Evolutionary conservation across 2,329 filamentous ascomycete genomes (phyloP).

Genomic region (Saccharata proteae): DNA sequence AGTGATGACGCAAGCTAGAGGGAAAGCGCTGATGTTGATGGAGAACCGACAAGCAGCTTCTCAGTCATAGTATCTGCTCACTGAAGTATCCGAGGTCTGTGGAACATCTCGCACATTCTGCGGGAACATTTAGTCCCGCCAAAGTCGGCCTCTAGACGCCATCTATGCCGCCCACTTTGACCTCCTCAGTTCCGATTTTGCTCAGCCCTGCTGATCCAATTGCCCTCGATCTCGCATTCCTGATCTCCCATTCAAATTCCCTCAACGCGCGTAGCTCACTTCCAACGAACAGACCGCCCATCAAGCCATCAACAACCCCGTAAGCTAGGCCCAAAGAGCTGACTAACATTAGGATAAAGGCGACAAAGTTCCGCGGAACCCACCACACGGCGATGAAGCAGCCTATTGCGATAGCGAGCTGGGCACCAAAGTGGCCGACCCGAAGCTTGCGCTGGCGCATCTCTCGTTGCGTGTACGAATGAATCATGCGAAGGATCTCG

Average conservation of each 20-base stretch:
- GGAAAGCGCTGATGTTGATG: too few relatives aligned
- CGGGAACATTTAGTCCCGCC: too few relatives aligned
- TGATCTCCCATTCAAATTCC: conserved; percentile 91
- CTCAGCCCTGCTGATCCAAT: too few relatives aligned
- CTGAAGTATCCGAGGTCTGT: too few relatives aligned
- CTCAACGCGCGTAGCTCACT: conserved; percentile 70
- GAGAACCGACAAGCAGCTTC: too few relatives aligned
- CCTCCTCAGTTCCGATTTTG: too few relatives aligned
- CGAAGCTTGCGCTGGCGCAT: conserved; percentile 59
- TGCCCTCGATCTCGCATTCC: conserved; percentile 43
- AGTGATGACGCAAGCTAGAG: too few relatives aligned
- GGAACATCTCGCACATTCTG: too few relatives aligned
- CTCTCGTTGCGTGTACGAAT: conserved; percentile 59
- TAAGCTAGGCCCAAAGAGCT: conserved; percentile 65
- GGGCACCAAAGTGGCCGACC: conserved; percentile 58
- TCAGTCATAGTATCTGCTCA: too few relatives aligned
- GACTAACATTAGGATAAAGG: conserved; percentile 69
- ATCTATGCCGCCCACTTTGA: too few relatives aligned
- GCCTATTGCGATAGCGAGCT: conserved; percentile 55
- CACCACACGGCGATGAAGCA: conserved; percentile 82
- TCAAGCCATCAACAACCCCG: conserved; percentile 72
- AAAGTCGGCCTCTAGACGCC: too few relatives aligned
- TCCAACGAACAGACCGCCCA: conserved; percentile 77
- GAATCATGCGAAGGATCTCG: conserved; percentile 59
- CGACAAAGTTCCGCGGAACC: conserved; percentile 60